A percentile compares a stretch with the other conserved stretches of the same genome.
Conservation (phyloP, 106 monocot species). For the Posidonia australis region DNA sequence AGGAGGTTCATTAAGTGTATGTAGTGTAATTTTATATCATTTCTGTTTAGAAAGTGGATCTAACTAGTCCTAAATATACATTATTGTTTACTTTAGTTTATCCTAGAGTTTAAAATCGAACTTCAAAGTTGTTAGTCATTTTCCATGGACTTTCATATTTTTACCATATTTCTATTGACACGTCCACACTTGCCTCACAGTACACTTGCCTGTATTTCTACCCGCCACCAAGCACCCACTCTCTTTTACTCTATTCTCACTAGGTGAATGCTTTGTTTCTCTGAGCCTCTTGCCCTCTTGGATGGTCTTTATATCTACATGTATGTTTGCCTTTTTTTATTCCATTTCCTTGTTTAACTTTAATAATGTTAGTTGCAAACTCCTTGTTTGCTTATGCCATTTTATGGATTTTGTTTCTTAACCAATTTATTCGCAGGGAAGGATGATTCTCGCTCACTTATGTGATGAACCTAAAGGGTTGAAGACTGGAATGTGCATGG, state of each 20-base stretch:
- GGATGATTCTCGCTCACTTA: conserved; percentile 98
- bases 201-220: no score
- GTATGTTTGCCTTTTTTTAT: background rate
- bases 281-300: background rate
- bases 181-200: no score
- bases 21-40: no score
- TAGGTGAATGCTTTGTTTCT: background rate
- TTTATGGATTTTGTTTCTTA: background rate
- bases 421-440: conserved; percentile 43
- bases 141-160: no score
- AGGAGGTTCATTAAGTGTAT: no score
- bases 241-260: background rate
- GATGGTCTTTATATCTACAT: background rate
- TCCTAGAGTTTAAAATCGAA: no score
- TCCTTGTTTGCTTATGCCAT: background rate
- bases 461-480: conserved; percentile 97
- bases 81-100: no score
- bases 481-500: conserved; percentile 99
- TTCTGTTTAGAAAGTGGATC: no score
- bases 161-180: no score
- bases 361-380: background rate
- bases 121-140: no score
- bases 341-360: background rate
- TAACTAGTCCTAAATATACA: no score
- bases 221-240: no score